Percentiles rank a stretch among this genome's conserved stretches.
phyloP scores from a whole-genome alignment of 192 early-diverging fungal species.

The Coemansia asiatica region DNA sequence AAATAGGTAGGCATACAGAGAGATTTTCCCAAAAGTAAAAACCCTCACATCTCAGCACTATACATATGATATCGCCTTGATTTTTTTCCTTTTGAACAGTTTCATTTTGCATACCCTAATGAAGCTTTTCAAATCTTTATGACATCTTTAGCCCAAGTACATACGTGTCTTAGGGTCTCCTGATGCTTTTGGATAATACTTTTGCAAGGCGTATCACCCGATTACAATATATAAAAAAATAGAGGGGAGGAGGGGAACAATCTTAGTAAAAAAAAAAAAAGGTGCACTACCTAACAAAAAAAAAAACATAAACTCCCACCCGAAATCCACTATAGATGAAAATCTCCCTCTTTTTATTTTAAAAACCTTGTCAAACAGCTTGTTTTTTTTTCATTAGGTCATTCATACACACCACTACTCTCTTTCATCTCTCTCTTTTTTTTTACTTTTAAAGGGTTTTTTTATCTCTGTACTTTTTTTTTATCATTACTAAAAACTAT shows the following conservation, averaged over 20 bases:
- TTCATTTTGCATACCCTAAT: background rate
- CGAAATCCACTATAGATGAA: background rate
- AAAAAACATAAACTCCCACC: background rate
- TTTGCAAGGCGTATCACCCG: background rate
- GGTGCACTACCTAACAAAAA: background rate
- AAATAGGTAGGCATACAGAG: too few species aligned
- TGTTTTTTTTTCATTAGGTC: background rate
- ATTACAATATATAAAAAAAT: background rate
- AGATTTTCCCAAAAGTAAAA: constrained; percentile 1
- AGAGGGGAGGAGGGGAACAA: background rate
- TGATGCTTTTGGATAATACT: background rate
- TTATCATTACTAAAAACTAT: background rate
- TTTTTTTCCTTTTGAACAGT: background rate
- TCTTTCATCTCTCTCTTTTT: background rate
- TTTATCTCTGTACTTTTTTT: background rate
- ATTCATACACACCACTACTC: background rate
- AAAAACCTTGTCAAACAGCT: background rate
- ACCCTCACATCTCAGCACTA: background rate
- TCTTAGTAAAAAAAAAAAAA: background rate
- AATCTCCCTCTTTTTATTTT: background rate
- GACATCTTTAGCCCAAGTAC: background rate
- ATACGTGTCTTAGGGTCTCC: background rate
- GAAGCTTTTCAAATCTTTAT: background rate
- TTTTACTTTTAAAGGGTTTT: background rate
- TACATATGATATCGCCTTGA: background rate